Conservation (phyloP, 1,284 basidiomycete genomes). For the Vanrija sp. region DNA sequence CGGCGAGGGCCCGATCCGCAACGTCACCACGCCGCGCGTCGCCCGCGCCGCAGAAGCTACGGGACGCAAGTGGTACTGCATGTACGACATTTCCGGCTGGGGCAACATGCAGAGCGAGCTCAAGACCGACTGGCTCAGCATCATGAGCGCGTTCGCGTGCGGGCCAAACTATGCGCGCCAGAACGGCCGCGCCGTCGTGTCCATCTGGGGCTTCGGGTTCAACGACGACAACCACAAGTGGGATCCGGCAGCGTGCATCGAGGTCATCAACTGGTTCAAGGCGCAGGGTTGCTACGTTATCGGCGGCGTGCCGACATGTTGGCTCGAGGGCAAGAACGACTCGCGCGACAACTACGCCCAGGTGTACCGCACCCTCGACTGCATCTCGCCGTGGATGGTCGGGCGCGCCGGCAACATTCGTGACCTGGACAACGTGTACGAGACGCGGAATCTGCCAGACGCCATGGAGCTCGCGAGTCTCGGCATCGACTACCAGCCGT, state of each 20-base stretch:
- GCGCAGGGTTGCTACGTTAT: conserved; percentile 9
- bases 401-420: conserved; percentile 10
- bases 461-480: conserved; percentile 3
- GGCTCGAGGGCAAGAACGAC: conserved; percentile 11
- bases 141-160: conserved; percentile 8
- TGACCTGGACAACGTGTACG: conserved; percentile 11
- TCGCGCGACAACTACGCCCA: conserved; percentile 7
- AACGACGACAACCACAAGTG: conserved; percentile 13
- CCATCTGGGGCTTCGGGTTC: conserved; percentile 21
- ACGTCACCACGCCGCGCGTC: conserved; percentile 8
- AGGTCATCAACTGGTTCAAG: conserved; percentile 16
- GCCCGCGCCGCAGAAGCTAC: conserved; percentile 6
- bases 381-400: conserved; percentile 21
- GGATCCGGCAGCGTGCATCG: conserved; percentile 6
- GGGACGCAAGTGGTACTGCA: conserved; percentile 19
- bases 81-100: conserved; percentile 19
- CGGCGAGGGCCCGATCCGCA: conserved; percentile 15
- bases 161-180: conserved; percentile 11
- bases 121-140: conserved; percentile 12
- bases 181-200: conserved; percentile 17
- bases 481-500: conserved; percentile 18
- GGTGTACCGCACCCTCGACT: conserved; percentile 17
- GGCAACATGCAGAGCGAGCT: conserved; percentile 8
- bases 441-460: conserved; percentile 7
- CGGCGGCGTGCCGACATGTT: conserved; percentile 20